Evolutionary conservation across 768 basidiomycete species (phyloP), one percentile per base, ranked within the genome.

Genomic region (Suillus clintonianus): DNA sequence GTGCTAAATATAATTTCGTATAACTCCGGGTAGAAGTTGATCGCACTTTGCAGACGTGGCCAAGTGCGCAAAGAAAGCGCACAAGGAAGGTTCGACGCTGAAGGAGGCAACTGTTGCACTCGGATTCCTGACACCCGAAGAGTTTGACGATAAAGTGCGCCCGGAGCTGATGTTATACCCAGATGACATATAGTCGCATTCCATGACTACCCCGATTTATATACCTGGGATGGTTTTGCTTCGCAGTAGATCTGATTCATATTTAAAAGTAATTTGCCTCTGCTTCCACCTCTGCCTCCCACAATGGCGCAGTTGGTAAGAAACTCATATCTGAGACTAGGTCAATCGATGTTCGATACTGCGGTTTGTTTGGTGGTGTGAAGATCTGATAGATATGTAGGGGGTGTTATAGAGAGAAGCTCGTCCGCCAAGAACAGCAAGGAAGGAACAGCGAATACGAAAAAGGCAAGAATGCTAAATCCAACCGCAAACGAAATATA

Each of bases 1-100:
- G 95, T 82, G 61, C n/a, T 62, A 56, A 64, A 61, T 53, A n/a
- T 62, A 50, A 6, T 9, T 37, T 51, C n/a, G 30, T 30, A 22
- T 42, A 36, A 60, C 11, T 22, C 39, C 58, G 69, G 69, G 32
- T 6, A 10, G 13, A 43, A 60, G 53, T 55, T 55, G 17, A 57
- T 53, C 22, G 67, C 30, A 27, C 15, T 48, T 65, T 47, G 48
- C 73, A 98, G 95, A 97, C 79, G 97, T 99, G 57, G 97, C 97
- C 57, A 95, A 93, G 80, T 94, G 92, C 72, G 97, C 97, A 34
- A 99, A 99, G 86, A 99, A 99, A 78, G 97, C 97, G n/a, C 97
- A 99, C 84, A 94, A 91, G 77, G 95, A 99, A 79, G 97, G 97
- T 32, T 92, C 89, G 56, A 99, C 97, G 64, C 74, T 99, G 76